Evolutionary conservation across 2,329 filamentous ascomycete genomes (phyloP), one percentile per base, ranked within the genome.

Genomic region (Colletotrichum aenigma): DNA sequence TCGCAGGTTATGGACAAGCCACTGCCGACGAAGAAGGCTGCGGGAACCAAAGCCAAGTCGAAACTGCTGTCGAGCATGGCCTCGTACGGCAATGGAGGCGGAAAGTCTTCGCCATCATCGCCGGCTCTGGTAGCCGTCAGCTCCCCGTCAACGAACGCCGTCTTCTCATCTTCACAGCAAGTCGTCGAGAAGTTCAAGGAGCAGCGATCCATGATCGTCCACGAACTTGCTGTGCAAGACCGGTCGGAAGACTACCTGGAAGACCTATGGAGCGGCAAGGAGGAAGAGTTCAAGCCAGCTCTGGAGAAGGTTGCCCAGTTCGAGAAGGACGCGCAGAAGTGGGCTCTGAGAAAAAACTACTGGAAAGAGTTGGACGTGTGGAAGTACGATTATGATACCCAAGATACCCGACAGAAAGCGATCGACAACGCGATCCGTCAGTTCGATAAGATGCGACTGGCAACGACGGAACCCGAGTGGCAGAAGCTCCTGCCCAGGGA

Each of bases 331-430:
- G 84, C 84, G 6, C 87, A 89, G 76, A 91, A 87, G 78, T 93
- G 89, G 87, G 83, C 85, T 38, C 83, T 93, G 78, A 88, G 89
- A 76, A 91, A 90, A 83, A 84, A 86, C 28, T 90, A 88, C 77
- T 93, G 89, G 88, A 92, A 89, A 82, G 92, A 93, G 77, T 86
- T 93, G 16, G 91, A 93, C 78, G 90, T 93, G 26, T 93, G 90
- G 88, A 89, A 87, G 73, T 92, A 92, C 81, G 84, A 89, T 32
- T 93, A 93, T 79, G 85, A 86, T 60, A 86, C 82, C 48, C 83
- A 87, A 21, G 87, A 89, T 36, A 88, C 91, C 76, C 89, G 92
- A 34, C 87, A 95, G 81, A 84, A 88, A 79, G 88, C 90, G 77
- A 89, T 93, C 81, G 87, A 94, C 83, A 89, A 92, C 78, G 91